Base-by-base conservation (phyloP, 805 yeast genomes). In the Starmerella geochares region DNA sequence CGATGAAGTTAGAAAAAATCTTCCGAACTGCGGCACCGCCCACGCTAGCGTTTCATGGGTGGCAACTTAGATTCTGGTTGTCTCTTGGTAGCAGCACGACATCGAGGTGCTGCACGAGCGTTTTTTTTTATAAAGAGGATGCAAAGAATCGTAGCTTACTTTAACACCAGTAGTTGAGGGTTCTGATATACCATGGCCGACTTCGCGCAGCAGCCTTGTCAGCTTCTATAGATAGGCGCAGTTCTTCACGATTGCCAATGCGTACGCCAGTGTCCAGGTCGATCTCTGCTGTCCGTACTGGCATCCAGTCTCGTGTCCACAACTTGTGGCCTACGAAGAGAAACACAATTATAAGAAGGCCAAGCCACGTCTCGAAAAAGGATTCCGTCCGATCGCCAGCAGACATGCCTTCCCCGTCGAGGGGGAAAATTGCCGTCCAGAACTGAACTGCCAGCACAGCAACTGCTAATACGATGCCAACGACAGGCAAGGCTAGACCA, bases 371-470 rank as follows among this genome's bases (percentile, higher is more conserved):
- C 61, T 74, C 68, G 71, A 85, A 85, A 72, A 85, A 85, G 40
- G 58, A 66, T 35, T 65, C 59, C 8, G 85, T 83, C 61, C 67
- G 41, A 2, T 37, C 29, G 11, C 14, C 17, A 4, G 41, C 4
- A 10, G 41, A 37, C 41, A 37, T 33, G 4, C n/a, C 32, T 6
- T 31, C 16, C 9, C 37, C 71, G 47, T 78, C 78, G 41, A 79
- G 60, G 50, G 92, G 92, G 70, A 70, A 81, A 36, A 81, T 64
- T 11, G 87, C 85, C 49, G 79, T 72, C 83, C 86, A 83, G 71
- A 83, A 81, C 67, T 83, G 86, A 16, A 83, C 81, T 49, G 74
- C 65, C 52, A 84, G 67, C 54, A 83, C 77, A 38, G 79, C 60
- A 17, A 74, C 24, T 13, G 41, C 40, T 60, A 83, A 65, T 14